A percentile compares a stretch with the other conserved stretches of the same genome.
Conservation (phyloP, 139 green algal species). For the Nannochloris sp. region DNA sequence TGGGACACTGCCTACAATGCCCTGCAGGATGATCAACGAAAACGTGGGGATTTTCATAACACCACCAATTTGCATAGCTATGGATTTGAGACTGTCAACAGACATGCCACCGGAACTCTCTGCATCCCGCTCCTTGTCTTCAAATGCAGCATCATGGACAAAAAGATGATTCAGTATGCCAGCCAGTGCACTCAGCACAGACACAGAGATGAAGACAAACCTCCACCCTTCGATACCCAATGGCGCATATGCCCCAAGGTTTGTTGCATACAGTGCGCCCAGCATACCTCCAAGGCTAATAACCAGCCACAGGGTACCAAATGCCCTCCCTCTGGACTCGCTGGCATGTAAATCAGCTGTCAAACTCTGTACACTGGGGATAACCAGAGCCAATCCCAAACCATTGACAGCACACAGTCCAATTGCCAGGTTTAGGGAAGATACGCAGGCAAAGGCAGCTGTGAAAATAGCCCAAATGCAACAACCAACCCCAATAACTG, state of each 20-base stretch:
- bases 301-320: conserved; percentile 53
- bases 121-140: neutral
- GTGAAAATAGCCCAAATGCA: conserved; percentile 66
- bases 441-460: conserved; percentile 30
- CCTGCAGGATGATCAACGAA: conserved; percentile 35
- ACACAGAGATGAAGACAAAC: conserved; percentile 48
- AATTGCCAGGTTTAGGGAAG: conserved; percentile 27
- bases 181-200: conserved; percentile 28
- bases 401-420: conserved; percentile 59
- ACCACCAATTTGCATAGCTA: conserved; percentile 11
- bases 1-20: conserved; percentile 32
- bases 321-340: conserved; percentile 41
- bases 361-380: conserved; percentile 56
- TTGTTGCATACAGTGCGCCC: conserved; percentile 60
- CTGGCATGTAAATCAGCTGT: conserved; percentile 48
- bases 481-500: conserved; percentile 52
- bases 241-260: conserved; percentile 31
- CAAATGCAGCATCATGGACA: conserved; percentile 16
- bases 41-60: conserved; percentile 43
- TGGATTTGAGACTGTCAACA: neutral
- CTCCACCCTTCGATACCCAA: conserved; percentile 57
- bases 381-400: conserved; percentile 58
- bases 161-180: conserved; percentile 27
- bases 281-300: conserved; percentile 37
- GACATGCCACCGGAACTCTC: neutral